These are phyloP conservation scores for Simmondsia chinensis DNA, from an alignment of 148 eudicot species.

Conservation along the genomic window DNA sequence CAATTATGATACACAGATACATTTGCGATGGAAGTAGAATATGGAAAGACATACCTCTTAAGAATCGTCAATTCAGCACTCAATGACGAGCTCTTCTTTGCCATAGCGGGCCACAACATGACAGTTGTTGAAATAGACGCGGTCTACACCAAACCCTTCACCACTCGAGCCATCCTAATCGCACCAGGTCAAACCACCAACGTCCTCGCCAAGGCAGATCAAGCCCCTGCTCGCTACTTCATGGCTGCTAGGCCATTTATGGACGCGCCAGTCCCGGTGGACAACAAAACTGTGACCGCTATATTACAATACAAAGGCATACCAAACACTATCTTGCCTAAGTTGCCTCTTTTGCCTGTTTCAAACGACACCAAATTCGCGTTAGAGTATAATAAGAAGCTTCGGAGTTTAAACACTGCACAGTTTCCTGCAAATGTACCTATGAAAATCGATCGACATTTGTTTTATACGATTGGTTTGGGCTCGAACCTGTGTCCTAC, in stretches of 20 bases:
- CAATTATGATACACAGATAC: constrained; percentile 24
- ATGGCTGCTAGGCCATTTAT: constrained; percentile 49
- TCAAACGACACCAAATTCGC: constrained; percentile 34
- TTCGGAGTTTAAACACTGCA: constrained; percentile 34
- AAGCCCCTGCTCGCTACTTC: constrained; percentile 37
- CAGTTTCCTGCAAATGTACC: constrained; percentile 41
- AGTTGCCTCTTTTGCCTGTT: constrained; percentile 31
- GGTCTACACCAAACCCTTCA: constrained; percentile 48
- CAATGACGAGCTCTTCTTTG: constrained; percentile 49
- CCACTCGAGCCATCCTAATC: constrained; percentile 27
- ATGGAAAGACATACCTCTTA: constrained; percentile 40
- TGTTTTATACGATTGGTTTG: constrained; percentile 33
- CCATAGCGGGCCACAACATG: constrained; percentile 40
- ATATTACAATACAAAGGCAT: constrained; percentile 48
- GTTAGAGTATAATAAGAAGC: constrained; percentile 21
- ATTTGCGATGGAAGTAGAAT: constrained; percentile 44
- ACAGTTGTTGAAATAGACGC: constrained; percentile 56
- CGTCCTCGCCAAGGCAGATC: constrained; percentile 37
- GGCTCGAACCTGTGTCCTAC: constrained; percentile 29
- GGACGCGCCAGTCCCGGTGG: constrained; percentile 42
- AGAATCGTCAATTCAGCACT: constrained; percentile 53
- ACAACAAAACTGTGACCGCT: constrained; percentile 45
- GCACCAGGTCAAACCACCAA: constrained; percentile 55
- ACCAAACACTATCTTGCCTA: constrained; percentile 30
- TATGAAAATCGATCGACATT: constrained; percentile 26